Evolutionary conservation across 805 yeast species (phyloP), one percentile per base, ranked within the genome.

Genomic region (Teunomyces gatunensis): DNA sequence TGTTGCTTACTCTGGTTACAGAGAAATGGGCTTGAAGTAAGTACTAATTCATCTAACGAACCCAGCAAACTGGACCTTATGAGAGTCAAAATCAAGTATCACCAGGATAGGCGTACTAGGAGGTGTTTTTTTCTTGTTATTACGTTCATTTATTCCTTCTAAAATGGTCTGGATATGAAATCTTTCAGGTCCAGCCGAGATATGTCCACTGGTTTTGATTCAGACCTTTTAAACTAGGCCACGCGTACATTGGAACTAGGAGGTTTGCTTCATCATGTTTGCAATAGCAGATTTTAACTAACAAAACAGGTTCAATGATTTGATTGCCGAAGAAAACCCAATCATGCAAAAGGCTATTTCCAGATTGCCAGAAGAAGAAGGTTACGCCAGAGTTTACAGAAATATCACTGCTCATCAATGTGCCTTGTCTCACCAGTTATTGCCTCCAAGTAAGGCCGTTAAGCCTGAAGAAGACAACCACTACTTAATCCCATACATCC

Each of bases 371-470:
- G 80, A 81, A 44, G 83, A 81, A 46, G 96, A 86, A 68, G 73
- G 83, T 39, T 94, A 92, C 71, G 89, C 95, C 54, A 89, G 99
- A 78, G 86, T 85, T 66, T 94, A 77, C 82, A 88, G 99, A 78
- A 80, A 88, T 55, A 77, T 92, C 56, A 88, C 95, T 57, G 97
- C 98, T 53, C 91, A 86, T 68, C 99, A 94, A 78, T 79, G 82
- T 47, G 79, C 91, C 42, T 77, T 91, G 57, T 77, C 91, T 48
- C 96, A 89, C 69, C 90, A 87, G 63, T 71, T 94, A 52, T 79
- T 94, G 61, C 96, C 98, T 61, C 77, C 81, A 53, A 79, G 79
- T 63, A 85, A 92, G 73, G 86, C 85, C 60, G 75, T 88, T 53
- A 81, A 83, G 68, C 81, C 89, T 27, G 88, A 83, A 63, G 92